These are phyloP conservation scores for Nannizzia gypsea DNA, from an alignment of 2,329 filamentous ascomycete species.

Conservation along the genomic window DNA sequence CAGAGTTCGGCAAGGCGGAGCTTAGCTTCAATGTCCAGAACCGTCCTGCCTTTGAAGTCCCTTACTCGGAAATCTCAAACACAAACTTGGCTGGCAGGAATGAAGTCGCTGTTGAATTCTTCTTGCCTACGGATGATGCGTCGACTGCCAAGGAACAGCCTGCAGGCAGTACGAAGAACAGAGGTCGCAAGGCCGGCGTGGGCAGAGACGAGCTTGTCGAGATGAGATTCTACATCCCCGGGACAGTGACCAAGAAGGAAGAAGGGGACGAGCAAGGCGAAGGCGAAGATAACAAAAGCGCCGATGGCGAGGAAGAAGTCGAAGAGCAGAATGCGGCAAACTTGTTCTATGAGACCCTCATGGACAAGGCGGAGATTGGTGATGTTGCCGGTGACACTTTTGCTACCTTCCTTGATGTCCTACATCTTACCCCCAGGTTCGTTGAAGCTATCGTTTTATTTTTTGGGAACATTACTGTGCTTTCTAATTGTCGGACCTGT, in stretches of 20 bases:
- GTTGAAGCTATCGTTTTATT: slow-evolving; percentile 13
- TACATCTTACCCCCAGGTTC: slow-evolving; percentile 89
- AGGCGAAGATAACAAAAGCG: slow-evolving; percentile 60
- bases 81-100: slow-evolving; percentile 96
- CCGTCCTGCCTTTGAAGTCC: slow-evolving; percentile 88
- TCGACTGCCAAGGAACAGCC: slow-evolving; percentile 62
- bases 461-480: too few relatives aligned
- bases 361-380: slow-evolving; percentile 97
- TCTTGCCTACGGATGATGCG: slow-evolving; percentile 58
- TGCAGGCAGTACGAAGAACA: slow-evolving; percentile 56
- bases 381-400: slow-evolving; percentile 98
- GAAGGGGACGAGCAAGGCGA: slow-evolving; percentile 47
- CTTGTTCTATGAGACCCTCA: slow-evolving; percentile 94
- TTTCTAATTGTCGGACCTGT: too few relatives aligned
- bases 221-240: slow-evolving; percentile 98
- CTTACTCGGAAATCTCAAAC: slow-evolving; percentile 94
- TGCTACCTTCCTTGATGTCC: slow-evolving; percentile 89
- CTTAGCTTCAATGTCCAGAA: slow-evolving; percentile 95
- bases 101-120: slow-evolving; percentile 92
- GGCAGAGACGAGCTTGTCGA: slow-evolving; percentile 89
- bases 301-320: slow-evolving; percentile 31
- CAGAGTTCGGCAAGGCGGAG: slow-evolving; percentile 90
- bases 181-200: slow-evolving; percentile 80
- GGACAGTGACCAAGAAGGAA: slow-evolving; percentile 61
- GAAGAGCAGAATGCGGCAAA: slow-evolving; percentile 92